A percentile compares a stretch with the other conserved stretches of the same genome.
Evolutionary conservation across 169 alveolate species (phyloP).

Genomic region (Plasmodium berghei): DNA sequence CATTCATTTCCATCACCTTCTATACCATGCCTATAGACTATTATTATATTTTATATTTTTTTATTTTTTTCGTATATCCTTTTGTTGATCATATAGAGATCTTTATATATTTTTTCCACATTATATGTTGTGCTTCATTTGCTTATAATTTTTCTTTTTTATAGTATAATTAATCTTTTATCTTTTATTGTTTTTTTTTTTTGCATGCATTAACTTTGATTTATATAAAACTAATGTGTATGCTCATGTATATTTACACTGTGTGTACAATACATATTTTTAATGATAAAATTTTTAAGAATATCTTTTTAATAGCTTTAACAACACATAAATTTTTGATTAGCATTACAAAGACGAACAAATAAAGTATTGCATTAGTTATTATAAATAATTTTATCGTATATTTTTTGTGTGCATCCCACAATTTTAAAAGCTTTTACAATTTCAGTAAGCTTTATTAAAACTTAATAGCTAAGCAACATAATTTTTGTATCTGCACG

Average conservation of each 20-base stretch:
- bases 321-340: slow-evolving; percentile 3
- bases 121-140: not conserved
- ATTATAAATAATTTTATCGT: too few species aligned
- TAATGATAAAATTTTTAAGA: slow-evolving; percentile 64
- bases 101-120: slow-evolving; percentile 4
- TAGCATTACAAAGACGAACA: not conserved
- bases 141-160: not conserved
- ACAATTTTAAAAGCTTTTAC: too few species aligned
- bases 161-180: not conserved
- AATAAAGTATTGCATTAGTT: not conserved
- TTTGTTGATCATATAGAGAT: not conserved
- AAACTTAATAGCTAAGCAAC: too few species aligned
- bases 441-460: too few species aligned
- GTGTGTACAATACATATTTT: slow-evolving; percentile 7
- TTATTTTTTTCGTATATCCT: slow-evolving; percentile 13
- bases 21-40: not conserved
- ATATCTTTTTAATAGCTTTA: slow-evolving; percentile 37
- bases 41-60: slow-evolving; percentile 10
- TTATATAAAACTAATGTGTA: slow-evolving; percentile 23
- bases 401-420: too few species aligned
- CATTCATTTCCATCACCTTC: too few species aligned
- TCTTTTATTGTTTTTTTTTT: slow-evolving; percentile 1
- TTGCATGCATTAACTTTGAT: slow-evolving; percentile 34
- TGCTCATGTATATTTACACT: slow-evolving; percentile 6
- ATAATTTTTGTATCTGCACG: too few species aligned